Base-by-base conservation (phyloP, 1,284 basidiomycete genomes). In the Sporisorium exsertum region DNA sequence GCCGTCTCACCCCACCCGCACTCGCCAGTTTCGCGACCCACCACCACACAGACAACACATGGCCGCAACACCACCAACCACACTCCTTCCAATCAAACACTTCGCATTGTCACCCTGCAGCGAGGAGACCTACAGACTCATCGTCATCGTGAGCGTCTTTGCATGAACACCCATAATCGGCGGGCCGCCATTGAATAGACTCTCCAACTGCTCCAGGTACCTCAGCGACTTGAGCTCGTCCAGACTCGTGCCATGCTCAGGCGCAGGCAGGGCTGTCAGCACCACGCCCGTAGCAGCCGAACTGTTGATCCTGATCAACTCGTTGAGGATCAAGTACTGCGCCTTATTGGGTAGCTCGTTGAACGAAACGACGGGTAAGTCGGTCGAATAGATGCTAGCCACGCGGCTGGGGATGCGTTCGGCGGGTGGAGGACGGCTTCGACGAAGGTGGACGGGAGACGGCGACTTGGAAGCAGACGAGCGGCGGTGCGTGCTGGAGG, bases 301-400 rank as follows among this genome's bases (percentile, higher is more conserved):
- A n/a, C 82, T 84, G 45, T 85, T 79, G 32, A 59, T 60, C 29
- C 82, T 71, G 63, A 85, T 83, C 46, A 85, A 67, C 54, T 85
- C 82, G 65, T 85, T 85, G 29, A 85, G 49, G 32, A 85, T 85
- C 27, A 85, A 52, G 58, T 84, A 85, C 68, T 85, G 83, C 42
- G 83, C 83, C 58, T 79, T 81, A 58, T 85, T 84, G 18, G 83
- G 83, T 56, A 85, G 56, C 49, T 80, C 79, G 67, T 85, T 85
- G 78, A 85, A 85, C 45, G 80, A 75, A 9, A 84, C 64, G 24
- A 61, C 43, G 7, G 80, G 78, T 26, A 63, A 24, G 32, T 72
- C 60, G 16, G 68, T 66, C 29, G 67, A 59, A 45, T 72, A 70
- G 45, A 62, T 71, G 58, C 64, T 62, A 7, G 60, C 37, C 12